Percentiles rank a stretch among this genome's conserved stretches.
Evolutionary conservation across 2,329 filamentous ascomycete species (phyloP).

Genomic region (Xylaria sp.): DNA sequence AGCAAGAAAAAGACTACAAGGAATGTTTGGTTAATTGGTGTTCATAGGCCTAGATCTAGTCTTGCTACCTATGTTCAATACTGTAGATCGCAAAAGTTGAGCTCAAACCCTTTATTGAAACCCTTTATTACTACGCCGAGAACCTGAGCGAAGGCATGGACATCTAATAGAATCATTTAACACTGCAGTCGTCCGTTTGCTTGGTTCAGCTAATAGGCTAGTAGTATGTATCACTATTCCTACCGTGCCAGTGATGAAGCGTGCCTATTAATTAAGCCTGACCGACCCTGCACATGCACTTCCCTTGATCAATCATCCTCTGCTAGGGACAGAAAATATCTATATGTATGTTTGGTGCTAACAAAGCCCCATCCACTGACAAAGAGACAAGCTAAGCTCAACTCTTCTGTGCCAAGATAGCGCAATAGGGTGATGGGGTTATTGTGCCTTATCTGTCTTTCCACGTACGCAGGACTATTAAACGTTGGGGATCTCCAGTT

Average conservation of each 20-base stretch:
- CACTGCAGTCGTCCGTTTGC: not conserved
- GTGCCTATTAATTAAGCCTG: not conserved
- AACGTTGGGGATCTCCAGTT: not conserved
- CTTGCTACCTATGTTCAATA: not conserved
- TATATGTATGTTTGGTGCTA: not conserved
- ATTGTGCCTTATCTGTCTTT: not conserved
- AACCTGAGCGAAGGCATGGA: not conserved
- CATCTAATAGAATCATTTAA: not conserved
- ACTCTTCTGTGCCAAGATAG: slow-evolving; percentile 1
- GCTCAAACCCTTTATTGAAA: not conserved
- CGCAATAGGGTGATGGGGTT: not conserved
- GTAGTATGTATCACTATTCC: not conserved
- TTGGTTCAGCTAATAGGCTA: not conserved
- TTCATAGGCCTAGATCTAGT: not conserved
- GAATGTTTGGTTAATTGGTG: not conserved
- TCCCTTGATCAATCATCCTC: not conserved
- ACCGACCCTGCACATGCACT: not conserved
- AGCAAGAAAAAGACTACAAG: not conserved
- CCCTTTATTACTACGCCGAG: not conserved
- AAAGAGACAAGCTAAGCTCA: not conserved
- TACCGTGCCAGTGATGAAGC: not conserved
- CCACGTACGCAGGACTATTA: not conserved
- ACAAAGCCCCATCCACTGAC: not conserved
- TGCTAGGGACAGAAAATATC: not conserved
- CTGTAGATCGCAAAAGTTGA: not conserved